Conservation (phyloP, 2,329 filamentous ascomycete species). For the Ciborinia camelliae region DNA sequence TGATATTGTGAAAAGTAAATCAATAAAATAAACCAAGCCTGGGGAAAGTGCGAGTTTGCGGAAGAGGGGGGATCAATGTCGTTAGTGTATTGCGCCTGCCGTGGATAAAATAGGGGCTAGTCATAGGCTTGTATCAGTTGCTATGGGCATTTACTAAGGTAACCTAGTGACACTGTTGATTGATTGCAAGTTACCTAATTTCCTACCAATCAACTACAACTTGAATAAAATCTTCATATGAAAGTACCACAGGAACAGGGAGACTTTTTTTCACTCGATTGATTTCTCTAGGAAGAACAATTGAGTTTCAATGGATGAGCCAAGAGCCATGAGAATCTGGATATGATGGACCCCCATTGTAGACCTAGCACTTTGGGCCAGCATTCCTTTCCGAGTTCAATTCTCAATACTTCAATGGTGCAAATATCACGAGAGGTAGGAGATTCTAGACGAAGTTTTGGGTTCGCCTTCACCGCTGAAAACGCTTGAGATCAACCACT, state of each 20-base stretch:
- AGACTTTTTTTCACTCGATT: not conserved
- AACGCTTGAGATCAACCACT: not conserved
- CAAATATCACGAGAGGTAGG: not conserved
- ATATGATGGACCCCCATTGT: not conserved
- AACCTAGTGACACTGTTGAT: not conserved
- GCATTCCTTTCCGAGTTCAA: not conserved
- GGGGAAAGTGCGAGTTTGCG: constrained; percentile 4
- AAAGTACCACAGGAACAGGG: not conserved
- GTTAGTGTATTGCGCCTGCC: constrained; percentile 1
- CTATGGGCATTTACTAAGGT: not conserved
- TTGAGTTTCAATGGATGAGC: not conserved
- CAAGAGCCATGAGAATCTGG: not conserved
- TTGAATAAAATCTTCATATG: not conserved
- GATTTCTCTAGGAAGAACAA: not conserved
- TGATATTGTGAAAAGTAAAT: not conserved
- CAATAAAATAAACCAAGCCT: not conserved
- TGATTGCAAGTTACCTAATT: not conserved
- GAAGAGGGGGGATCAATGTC: constrained; percentile 1
- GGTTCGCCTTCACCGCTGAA: too few relatives aligned
- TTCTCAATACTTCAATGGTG: not conserved
- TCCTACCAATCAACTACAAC: not conserved
- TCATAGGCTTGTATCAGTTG: constrained; percentile 3
- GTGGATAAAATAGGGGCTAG: constrained; percentile 8
- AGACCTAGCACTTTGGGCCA: not conserved
- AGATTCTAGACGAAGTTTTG: not conserved